Evolutionary conservation across 345 rosid genomes (phyloP).

Genomic region (Diplotaxis tenuifolia): DNA sequence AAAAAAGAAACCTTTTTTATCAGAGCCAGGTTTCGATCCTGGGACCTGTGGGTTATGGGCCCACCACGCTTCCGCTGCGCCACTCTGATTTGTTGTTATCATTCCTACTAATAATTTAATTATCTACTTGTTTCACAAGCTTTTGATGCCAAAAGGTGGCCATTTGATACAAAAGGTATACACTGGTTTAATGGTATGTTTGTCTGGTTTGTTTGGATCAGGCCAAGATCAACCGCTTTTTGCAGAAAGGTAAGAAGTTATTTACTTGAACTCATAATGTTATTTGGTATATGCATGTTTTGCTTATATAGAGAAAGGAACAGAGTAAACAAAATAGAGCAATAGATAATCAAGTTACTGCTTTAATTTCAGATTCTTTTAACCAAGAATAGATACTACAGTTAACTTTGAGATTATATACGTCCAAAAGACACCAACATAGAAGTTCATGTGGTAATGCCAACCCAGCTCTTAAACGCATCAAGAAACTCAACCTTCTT

Average conservation of each 20-base stretch:
- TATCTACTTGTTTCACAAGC: no score
- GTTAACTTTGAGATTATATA: neutral
- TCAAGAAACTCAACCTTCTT: slow-evolving; percentile 76
- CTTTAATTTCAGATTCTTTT: neutral
- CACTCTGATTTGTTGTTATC: slow-evolving; percentile 39
- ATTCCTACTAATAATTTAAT: neutral
- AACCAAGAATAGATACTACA: slow-evolving; percentile 28
- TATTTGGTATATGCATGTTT: no score
- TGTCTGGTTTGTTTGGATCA: no score
- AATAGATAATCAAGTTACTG: neutral
- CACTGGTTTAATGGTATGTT: no score
- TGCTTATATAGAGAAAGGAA: no score
- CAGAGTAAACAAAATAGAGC: no score
- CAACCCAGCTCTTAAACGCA: slow-evolving; percentile 91
- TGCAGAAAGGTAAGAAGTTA: no score
- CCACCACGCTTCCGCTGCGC: slow-evolving; percentile 72
- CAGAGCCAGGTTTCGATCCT: slow-evolving; percentile 75
- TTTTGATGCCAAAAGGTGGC: no score
- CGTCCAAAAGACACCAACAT: neutral
- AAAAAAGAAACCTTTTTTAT: neutral
- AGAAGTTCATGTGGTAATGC: slow-evolving; percentile 57
- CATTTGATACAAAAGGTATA: no score
- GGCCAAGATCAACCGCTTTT: no score
- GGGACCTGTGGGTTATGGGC: slow-evolving; percentile 68
- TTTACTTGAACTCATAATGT: no score